phyloP scores from a whole-genome alignment of 371 early-diverging fungal species.

The Syncephalastrum sp. region DNA sequence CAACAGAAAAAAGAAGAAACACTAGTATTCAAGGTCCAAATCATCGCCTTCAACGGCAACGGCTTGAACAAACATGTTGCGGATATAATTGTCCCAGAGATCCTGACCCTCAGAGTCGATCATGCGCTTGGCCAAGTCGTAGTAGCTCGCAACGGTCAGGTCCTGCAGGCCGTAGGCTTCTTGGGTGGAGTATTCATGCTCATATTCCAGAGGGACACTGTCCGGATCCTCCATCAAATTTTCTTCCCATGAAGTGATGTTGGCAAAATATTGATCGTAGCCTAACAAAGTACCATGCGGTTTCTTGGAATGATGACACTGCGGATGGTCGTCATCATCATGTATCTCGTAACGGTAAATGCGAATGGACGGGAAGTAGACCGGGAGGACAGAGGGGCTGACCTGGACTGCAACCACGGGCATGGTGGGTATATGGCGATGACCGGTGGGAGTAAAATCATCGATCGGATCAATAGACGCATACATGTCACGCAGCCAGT shows the following conservation, averaged over 20 bases:
- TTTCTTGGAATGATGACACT: slow-evolving; percentile 11
- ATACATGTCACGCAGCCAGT: slow-evolving; percentile 33
- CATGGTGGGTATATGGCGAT: slow-evolving; percentile 3
- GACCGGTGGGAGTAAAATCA: background rate
- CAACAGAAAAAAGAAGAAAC: too few relatives aligned
- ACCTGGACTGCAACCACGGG: slow-evolving; percentile 56
- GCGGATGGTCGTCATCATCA: slow-evolving; percentile 12
- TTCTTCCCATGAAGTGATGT: slow-evolving; percentile 38
- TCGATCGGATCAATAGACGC: slow-evolving; percentile 22
- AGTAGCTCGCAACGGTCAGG: slow-evolving; percentile 48
- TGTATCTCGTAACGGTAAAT: slow-evolving; percentile 59
- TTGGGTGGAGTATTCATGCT: slow-evolving; percentile 55
- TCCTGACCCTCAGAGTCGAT: slow-evolving; percentile 17
- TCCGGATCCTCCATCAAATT: slow-evolving; percentile 11
- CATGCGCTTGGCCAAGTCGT: slow-evolving; percentile 48
- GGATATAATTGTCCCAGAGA: slow-evolving; percentile 33
- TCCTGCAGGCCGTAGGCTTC: slow-evolving; percentile 62
- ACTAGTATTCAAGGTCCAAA: too few relatives aligned
- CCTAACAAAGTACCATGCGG: slow-evolving; percentile 31
- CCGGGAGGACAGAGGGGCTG: slow-evolving; percentile 73
- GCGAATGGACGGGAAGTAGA: slow-evolving; percentile 69
- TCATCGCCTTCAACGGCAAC: background rate
- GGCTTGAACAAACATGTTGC: slow-evolving; percentile 41
- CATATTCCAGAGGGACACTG: slow-evolving; percentile 21
- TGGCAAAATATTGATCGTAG: slow-evolving; percentile 35